phyloP scores from a whole-genome alignment of 2,329 filamentous ascomycete genomes.

The Penicillium sp. region DNA sequence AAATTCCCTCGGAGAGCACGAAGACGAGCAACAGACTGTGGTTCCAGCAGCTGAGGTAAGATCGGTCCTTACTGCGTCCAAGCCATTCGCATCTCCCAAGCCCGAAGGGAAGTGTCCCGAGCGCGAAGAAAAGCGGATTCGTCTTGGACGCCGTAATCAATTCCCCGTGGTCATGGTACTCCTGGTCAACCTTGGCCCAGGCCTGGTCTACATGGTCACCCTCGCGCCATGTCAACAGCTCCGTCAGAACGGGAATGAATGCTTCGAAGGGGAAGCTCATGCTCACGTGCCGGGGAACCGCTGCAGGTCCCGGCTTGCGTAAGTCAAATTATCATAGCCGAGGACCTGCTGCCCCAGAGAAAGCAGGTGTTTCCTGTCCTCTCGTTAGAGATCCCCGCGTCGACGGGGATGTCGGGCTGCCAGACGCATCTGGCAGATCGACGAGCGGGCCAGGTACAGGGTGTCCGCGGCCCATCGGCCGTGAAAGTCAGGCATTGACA shows the following conservation, averaged over 20 bases:
- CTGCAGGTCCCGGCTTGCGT: background rate
- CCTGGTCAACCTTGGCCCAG: slow-evolving; percentile 7
- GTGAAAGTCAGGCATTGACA: slow-evolving; percentile 50
- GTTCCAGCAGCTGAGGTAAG: background rate
- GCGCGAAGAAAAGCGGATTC: slow-evolving; percentile 2
- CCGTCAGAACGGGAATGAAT: background rate
- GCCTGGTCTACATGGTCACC: slow-evolving; percentile 5
- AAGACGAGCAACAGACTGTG: background rate
- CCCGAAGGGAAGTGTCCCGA: background rate
- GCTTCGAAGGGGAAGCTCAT: background rate
- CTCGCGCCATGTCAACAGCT: background rate
- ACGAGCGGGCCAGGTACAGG: slow-evolving; percentile 27
- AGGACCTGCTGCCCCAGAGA: background rate
- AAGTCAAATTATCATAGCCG: background rate
- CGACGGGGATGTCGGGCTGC: background rate
- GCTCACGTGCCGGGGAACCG: background rate
- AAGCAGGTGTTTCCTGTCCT: background rate
- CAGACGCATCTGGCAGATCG: background rate
- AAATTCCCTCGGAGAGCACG: background rate
- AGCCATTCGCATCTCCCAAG: background rate
- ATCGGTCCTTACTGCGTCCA: background rate
- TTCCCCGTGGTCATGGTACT: slow-evolving; percentile 6
- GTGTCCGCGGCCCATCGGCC: slow-evolving; percentile 46
- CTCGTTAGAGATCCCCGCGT: background rate
- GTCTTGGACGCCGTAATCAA: slow-evolving; percentile 6